Evolutionary conservation across 805 yeast species (phyloP), one percentile per base, ranked within the genome.

Genomic region (Myxozyma monticola): DNA sequence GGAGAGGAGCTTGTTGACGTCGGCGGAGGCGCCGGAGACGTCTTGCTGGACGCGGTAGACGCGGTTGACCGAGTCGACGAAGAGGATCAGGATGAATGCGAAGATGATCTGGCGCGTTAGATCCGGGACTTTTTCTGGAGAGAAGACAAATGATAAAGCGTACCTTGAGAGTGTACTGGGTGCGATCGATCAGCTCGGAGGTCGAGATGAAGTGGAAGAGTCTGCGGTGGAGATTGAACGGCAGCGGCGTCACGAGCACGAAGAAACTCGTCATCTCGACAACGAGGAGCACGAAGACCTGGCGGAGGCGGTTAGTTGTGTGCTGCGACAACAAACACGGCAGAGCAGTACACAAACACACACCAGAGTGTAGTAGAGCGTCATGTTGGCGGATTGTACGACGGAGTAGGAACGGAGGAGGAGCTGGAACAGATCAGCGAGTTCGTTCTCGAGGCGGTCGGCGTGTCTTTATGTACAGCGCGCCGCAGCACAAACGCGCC

Each of bases 41-140:
- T 87, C 96, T 20, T 52, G 64, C 40, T 75, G 72, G 30, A 88
- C 88, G 20, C 83, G 72, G 65, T 76, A 76, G 35, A 88, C 90
- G 54, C 96, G 79, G 70, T 88, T 89, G 57, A 89, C 84, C 1
- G 96, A 82, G 68, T 93, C 99, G 45, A 88, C 68, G 66, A 93
- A 93, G 56, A 93, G 75, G 29, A 93, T 79, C 37, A 86, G 71
- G 17, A 93, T 85, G 71, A 91, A 93, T 2, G 84, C 89, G 51
- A 91, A 75, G 3, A 88, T 73, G 68, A 95, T 88, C 48, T 49
- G 36, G n/a, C 7, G 10, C 10, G 9, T 17, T 25, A 17, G 3
- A 3, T 37, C 22, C 37, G 15, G n/a, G 12, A 14, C 9, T 10
- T 28, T 28, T 10, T 9, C 31, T 28, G 12, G 12, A 28, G 31